These are phyloP conservation scores for Neospora caninum DNA, from an alignment of 169 alveolate genomes.

Conservation along the genomic window DNA sequence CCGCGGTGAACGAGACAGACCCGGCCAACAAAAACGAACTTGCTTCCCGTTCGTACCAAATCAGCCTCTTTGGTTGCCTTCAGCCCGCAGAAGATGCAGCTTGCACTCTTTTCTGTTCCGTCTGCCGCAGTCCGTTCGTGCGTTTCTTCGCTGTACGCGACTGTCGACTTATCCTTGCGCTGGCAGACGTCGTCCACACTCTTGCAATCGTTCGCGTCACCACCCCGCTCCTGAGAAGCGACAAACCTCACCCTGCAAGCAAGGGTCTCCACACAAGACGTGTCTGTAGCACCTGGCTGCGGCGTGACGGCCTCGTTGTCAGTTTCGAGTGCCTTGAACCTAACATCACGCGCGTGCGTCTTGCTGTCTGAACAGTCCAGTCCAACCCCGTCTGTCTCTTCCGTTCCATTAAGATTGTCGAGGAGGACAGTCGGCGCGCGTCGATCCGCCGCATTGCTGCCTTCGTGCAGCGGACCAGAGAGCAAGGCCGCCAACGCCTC, in stretches of 20 bases:
- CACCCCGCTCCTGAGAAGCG: neutral
- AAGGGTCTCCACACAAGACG: neutral
- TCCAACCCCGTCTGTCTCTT: too few relatives aligned
- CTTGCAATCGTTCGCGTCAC: too few relatives aligned
- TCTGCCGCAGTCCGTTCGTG: neutral
- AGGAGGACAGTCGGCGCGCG: too few relatives aligned
- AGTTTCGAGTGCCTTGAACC: too few relatives aligned
- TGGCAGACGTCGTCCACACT: too few relatives aligned
- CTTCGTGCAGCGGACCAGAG: neutral
- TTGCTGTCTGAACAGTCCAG: too few relatives aligned
- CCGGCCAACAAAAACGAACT: too few relatives aligned
- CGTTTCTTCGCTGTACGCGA: neutral
- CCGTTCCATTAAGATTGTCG: too few relatives aligned
- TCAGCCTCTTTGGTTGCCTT: neutral
- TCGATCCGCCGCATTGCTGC: neutral
- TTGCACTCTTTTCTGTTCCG: neutral
- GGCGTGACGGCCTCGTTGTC: neutral
- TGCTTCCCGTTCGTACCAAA: neutral
- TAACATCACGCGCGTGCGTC: too few relatives aligned
- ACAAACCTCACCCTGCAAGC: too few relatives aligned
- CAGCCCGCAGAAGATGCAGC: neutral
- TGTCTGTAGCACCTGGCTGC: neutral
- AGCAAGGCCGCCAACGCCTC: neutral
- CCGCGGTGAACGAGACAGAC: too few relatives aligned
- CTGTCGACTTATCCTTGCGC: too few relatives aligned